Conservation (phyloP, 345 rosid species). For the Combretum micranthum region DNA sequence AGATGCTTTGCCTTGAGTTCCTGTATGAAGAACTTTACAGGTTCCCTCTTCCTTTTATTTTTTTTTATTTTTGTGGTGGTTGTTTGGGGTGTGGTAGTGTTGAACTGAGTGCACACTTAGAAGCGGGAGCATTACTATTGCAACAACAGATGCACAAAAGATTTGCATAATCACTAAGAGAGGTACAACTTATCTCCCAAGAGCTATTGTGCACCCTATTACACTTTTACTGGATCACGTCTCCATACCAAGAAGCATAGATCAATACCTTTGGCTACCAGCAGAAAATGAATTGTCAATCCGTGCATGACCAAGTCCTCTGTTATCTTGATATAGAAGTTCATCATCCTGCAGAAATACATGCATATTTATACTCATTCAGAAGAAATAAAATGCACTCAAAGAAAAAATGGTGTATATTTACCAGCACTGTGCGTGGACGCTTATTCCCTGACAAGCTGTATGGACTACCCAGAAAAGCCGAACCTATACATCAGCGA, state of each 20-base stretch:
- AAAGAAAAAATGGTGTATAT: conserved; percentile 10
- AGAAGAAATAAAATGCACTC: neutral
- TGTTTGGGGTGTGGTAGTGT: too few species aligned
- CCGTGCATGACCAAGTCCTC: conserved; percentile 7
- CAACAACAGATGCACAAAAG: too few species aligned
- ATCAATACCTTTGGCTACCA: conserved; percentile 13
- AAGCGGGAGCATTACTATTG: too few species aligned
- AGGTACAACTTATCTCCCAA: neutral
- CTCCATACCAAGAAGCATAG: neutral
- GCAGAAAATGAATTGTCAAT: conserved; percentile 13
- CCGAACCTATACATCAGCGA: too few species aligned
- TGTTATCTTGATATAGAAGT: conserved; percentile 9
- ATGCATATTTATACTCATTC: neutral
- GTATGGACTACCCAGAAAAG: too few species aligned
- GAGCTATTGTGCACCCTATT: neutral
- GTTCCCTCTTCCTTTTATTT: too few species aligned
- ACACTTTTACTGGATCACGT: neutral
- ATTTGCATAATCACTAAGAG: too few species aligned
- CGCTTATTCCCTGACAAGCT: too few species aligned
- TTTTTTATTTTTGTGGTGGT: too few species aligned
- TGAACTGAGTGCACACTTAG: too few species aligned
- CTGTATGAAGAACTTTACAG: too few species aligned
- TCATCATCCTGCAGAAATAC: conserved; percentile 15
- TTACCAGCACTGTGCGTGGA: neutral
- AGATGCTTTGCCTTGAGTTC: too few species aligned